phyloP scores from a whole-genome alignment of 2,329 filamentous ascomycete genomes.

The Paecilomyces fulvus region DNA sequence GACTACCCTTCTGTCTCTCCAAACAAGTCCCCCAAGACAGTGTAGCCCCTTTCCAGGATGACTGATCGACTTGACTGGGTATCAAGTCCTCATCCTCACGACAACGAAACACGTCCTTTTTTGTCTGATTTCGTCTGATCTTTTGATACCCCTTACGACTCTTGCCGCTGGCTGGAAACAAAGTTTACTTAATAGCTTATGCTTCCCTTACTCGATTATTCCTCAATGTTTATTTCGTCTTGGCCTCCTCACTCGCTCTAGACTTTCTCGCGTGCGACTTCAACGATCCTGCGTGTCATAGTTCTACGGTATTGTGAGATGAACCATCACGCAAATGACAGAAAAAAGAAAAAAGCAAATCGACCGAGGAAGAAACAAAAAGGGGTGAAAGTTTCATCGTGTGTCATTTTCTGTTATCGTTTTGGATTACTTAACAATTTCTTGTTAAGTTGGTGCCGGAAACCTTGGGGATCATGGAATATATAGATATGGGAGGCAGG shows the following conservation, averaged over 20 bases:
- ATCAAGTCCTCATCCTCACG: conserved; percentile 3
- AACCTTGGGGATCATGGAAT: conserved; percentile 6
- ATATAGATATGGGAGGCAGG: conserved; percentile 10
- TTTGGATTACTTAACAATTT: conserved; percentile 2
- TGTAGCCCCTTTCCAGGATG: conserved; percentile 10
- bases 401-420: background rate
- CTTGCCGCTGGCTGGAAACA: conserved; percentile 25
- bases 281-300: background rate
- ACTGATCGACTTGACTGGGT: background rate
- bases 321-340: background rate
- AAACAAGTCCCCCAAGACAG: conserved; percentile 27
- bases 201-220: background rate
- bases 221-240: background rate
- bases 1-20: conserved; percentile 31
- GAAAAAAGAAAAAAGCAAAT: background rate
- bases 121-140: conserved; percentile 14
- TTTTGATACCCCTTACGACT: conserved; percentile 33
- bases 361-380: background rate
- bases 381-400: background rate
- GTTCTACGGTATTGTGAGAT: background rate
- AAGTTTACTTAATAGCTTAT: conserved; percentile 1
- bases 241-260: background rate
- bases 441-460: conserved; percentile 2
- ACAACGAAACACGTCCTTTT: conserved; percentile 10
- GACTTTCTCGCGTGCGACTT: background rate